Conservation (phyloP, 108 stramenopile species). For the Tribonema minus region DNA sequence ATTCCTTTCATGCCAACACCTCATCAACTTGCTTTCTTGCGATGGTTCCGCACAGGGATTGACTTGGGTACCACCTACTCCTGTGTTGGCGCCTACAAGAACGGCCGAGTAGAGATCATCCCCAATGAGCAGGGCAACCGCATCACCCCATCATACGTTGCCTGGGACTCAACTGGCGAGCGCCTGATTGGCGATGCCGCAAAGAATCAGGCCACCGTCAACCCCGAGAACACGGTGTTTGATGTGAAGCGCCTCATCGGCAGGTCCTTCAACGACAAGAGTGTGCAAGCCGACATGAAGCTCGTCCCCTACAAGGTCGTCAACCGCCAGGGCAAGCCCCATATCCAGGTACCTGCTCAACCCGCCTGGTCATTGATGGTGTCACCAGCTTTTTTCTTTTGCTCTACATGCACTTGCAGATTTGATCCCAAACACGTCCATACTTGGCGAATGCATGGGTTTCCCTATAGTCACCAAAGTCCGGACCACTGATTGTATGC, state of each 20-base stretch:
- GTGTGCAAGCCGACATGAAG: slow-evolving; percentile 84
- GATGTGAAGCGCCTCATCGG: slow-evolving; percentile 95
- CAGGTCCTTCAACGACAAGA: slow-evolving; percentile 70
- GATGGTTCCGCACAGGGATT: no score
- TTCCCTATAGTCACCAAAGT: no score
- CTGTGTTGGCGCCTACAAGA: slow-evolving; percentile 90
- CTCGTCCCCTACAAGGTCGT: slow-evolving; percentile 79
- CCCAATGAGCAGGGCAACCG: slow-evolving; percentile 95
- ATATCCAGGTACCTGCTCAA: slow-evolving; percentile 75
- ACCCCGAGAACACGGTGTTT: slow-evolving; percentile 88
- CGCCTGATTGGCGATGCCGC: slow-evolving; percentile 92
- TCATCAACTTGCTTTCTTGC: no score
- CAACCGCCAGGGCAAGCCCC: slow-evolving; percentile 63
- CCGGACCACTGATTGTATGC: no score
- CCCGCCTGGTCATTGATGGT: no score
- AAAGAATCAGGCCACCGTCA: slow-evolving; percentile 90
- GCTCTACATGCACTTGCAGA: no score
- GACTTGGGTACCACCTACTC: slow-evolving; percentile 96
- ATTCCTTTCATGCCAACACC: no score
- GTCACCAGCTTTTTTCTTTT: no score
- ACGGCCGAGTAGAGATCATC: slow-evolving; percentile 93
- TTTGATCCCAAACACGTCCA: no score
- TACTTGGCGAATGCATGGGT: no score
- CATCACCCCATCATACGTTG: slow-evolving; percentile 94
- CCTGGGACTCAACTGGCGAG: slow-evolving; percentile 76